Base-by-base conservation (phyloP, 495 filamentous ascomycete species). In the Glarea lozoyensis region DNA sequence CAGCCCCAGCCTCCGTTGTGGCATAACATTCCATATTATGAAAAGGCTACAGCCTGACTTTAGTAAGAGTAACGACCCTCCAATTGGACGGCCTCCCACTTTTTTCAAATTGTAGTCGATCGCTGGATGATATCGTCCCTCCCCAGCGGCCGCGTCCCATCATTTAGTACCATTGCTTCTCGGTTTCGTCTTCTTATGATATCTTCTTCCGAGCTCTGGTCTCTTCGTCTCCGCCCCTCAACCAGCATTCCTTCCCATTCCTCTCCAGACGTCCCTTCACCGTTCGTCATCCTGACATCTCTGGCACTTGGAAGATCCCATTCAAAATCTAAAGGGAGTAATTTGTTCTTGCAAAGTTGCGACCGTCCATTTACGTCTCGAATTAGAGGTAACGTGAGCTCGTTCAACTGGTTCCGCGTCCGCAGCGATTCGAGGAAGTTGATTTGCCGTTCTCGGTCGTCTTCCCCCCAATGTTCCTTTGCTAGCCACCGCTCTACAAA, bases 141-240 rank as follows among this genome's bases (percentile, higher is more conserved):
- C 11, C 62, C 69, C n/a, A 81, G 48, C 1, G 72, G 70, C 19
- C 66, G 62, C 23, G 62, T 72, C 2, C 78, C 76, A 38, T 80
- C 78, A 48, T 78, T 77, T 40, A 82, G 42, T 10, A 82, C 78
- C 68, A 82, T 76, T 7, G 76, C 78, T 54, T 82, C 76, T 43
- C 78, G 61, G 37, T 78, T 62, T 16, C 71, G 64, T 43, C 78
- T 62, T 39, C 76, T 61, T 37, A 73, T 52, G 24, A 69, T 63
- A 48, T 72, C 62, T 51, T 77, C 73, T 42, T 72, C 73, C 16
- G 55, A 56, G 34, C 53, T 69, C 48, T 68, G 66, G 6, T 68
- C 67, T 20, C 60, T 59, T 9, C 60, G 53, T n/a, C 69, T 58
- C 19, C 66, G 49, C 35, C 61, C 43, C n/a, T 48, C 48, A 11